These are phyloP conservation scores for Pezicula rhizophila DNA, from an alignment of 2,329 filamentous ascomycete species.

Conservation along the genomic window DNA sequence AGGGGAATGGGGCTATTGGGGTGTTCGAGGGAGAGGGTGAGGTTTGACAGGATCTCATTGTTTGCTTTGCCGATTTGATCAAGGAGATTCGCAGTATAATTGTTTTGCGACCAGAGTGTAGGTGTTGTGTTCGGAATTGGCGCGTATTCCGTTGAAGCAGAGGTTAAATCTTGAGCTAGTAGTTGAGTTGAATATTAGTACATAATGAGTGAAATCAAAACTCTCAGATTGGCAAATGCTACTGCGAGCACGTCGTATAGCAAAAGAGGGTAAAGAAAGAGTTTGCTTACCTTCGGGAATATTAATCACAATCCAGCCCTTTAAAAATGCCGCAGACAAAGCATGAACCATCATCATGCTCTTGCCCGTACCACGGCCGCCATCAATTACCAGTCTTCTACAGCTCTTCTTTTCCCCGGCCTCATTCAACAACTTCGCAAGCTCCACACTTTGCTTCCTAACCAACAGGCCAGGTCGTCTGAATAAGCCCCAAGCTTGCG, in stretches of 20 bases:
- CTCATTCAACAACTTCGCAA: conserved; percentile 58
- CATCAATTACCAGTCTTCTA: conserved; percentile 62
- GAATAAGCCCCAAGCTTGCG: conserved; percentile 85
- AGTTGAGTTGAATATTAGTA: conserved; percentile 5
- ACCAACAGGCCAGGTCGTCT: conserved; percentile 73
- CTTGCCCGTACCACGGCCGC: conserved; percentile 74
- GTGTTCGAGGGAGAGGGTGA: conserved; percentile 45
- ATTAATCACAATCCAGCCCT: conserved; percentile 83
- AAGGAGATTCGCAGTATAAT: conserved; percentile 70
- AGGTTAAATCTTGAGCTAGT: conserved; percentile 72
- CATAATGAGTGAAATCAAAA: not conserved
- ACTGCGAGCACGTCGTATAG: not conserved
- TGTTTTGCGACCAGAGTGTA: conserved; percentile 68
- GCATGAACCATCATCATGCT: conserved; percentile 80
- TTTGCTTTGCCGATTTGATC: conserved; percentile 70
- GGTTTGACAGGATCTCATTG: conserved; percentile 50
- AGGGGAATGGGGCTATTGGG: conserved; percentile 51
- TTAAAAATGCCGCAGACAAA: conserved; percentile 72
- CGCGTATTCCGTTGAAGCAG: conserved; percentile 74
- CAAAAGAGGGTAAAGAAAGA: not conserved
- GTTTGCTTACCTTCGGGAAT: conserved; percentile 72
- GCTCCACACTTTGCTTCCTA: conserved; percentile 67
- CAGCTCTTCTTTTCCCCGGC: conserved; percentile 49
- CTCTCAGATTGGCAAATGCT: not conserved
- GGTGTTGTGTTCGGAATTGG: conserved; percentile 55